Percentiles rank a stretch among this genome's conserved stretches.
Evolutionary conservation across 129 eudicot genomes (phyloP).

Genomic region (Glebionis coronaria): DNA sequence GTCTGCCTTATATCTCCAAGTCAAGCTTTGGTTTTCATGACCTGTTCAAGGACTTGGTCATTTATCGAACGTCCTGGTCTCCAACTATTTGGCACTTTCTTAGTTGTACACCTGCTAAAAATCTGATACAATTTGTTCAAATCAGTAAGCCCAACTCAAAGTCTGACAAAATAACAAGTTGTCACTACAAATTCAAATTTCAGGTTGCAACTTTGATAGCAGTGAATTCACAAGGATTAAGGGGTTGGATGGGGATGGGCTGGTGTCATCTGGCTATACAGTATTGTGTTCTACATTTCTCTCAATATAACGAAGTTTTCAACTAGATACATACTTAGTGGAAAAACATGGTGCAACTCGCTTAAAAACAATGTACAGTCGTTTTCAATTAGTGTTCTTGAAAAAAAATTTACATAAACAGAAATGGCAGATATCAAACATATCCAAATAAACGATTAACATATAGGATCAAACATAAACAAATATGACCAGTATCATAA

Average conservation of each 20-base stretch:
- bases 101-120: conserved; percentile 84
- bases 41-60: conserved; percentile 91
- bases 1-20: conserved; percentile 97
- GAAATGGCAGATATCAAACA: no score
- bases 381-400: background rate
- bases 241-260: conserved; percentile 99
- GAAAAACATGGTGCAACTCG: conserved; percentile 83
- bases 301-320: conserved; percentile 74
- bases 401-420: no score
- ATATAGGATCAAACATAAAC: no score
- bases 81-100: conserved; percentile 58
- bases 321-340: conserved; percentile 72
- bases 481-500: no score
- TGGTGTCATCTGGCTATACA: conserved; percentile 89
- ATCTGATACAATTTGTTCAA: background rate
- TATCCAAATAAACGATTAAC: no score
- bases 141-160: background rate
- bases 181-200: background rate
- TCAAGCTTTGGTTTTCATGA: conserved; percentile 94
- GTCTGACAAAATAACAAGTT: background rate
- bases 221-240: conserved; percentile 77
- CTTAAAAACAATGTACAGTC: conserved; percentile 74
- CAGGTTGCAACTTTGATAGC: conserved; percentile 93
- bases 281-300: conserved; percentile 75
- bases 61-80: conserved; percentile 94